A percentile compares a stretch with the other conserved stretches of the same genome.
phyloP scores from a whole-genome alignment of 768 basidiomycete genomes.

The Kondoa subrosea region DNA sequence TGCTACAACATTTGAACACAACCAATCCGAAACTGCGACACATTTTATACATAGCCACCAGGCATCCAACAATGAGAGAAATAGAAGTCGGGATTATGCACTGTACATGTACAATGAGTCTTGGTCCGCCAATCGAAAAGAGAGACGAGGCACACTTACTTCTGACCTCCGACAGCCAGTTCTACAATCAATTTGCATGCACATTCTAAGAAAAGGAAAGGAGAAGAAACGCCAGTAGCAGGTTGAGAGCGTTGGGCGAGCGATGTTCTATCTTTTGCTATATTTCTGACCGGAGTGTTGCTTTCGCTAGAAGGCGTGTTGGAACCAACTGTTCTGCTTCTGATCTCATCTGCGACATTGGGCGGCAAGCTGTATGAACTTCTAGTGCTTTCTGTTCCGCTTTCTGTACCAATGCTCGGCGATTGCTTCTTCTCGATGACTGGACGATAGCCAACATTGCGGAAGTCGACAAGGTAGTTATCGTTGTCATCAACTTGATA shows the following conservation, averaged over 20 bases:
- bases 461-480: constrained; percentile 96
- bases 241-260: constrained; percentile 2
- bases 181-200: constrained; percentile 86
- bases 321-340: constrained; percentile 12
- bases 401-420: constrained; percentile 56
- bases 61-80: too few relatives aligned
- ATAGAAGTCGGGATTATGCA: too few relatives aligned
- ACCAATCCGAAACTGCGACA: too few relatives aligned
- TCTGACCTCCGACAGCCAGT: constrained; percentile 43
- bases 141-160: background rate
- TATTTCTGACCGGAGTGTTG: constrained; percentile 13
- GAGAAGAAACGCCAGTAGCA: constrained; percentile 35
- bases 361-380: constrained; percentile 4
- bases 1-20: too few relatives aligned
- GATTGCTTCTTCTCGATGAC: constrained; percentile 22
- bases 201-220: constrained; percentile 92
- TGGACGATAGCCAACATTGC: constrained; percentile 81
- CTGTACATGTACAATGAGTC: too few relatives aligned
- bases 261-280: constrained; percentile 38
- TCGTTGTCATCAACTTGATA: constrained; percentile 74
- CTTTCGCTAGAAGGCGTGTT: constrained; percentile 2
- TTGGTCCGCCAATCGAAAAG: background rate
- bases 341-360: constrained; percentile 23
- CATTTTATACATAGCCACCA: too few relatives aligned
- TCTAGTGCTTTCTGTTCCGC: constrained; percentile 28